These are phyloP conservation scores for Barnettozyma botsteinii DNA, from an alignment of 805 yeast genomes.

Conservation along the genomic window DNA sequence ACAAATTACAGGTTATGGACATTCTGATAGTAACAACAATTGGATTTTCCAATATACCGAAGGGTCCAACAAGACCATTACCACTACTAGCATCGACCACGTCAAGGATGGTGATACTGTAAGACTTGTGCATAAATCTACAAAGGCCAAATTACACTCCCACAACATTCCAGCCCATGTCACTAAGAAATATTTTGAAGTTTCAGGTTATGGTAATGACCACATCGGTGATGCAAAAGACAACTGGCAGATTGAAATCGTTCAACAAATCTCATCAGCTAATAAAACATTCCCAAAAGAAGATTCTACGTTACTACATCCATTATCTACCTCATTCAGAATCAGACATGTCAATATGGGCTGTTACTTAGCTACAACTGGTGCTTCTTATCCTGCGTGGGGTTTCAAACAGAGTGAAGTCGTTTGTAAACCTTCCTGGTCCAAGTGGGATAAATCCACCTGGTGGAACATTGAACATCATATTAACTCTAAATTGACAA, in stretches of 20 bases:
- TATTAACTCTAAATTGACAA: constrained; percentile 50
- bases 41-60: constrained; percentile 60
- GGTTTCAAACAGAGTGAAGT: constrained; percentile 83
- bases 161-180: constrained; percentile 64
- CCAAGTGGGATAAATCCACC: constrained; percentile 67
- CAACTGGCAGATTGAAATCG: constrained; percentile 86
- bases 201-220: constrained; percentile 77
- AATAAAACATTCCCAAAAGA: constrained; percentile 35
- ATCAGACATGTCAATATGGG: constrained; percentile 56
- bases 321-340: constrained; percentile 71
- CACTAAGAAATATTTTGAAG: constrained; percentile 68
- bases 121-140: constrained; percentile 56
- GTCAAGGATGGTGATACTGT: constrained; percentile 55
- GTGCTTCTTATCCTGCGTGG: constrained; percentile 68
- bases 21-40: constrained; percentile 66
- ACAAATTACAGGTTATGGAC: constrained; percentile 75
- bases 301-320: constrained; percentile 57
- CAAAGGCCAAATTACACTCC: constrained; percentile 65
- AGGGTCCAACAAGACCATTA: constrained; percentile 25
- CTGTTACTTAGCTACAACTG: constrained; percentile 75
- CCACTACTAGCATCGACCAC: constrained; percentile 25
- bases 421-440: constrained; percentile 52
- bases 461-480: constrained; percentile 87
- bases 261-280: constrained; percentile 42
- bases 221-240: constrained; percentile 74